Base-by-base conservation (phyloP, 441 rosid species). In the Croton setiger region DNA sequence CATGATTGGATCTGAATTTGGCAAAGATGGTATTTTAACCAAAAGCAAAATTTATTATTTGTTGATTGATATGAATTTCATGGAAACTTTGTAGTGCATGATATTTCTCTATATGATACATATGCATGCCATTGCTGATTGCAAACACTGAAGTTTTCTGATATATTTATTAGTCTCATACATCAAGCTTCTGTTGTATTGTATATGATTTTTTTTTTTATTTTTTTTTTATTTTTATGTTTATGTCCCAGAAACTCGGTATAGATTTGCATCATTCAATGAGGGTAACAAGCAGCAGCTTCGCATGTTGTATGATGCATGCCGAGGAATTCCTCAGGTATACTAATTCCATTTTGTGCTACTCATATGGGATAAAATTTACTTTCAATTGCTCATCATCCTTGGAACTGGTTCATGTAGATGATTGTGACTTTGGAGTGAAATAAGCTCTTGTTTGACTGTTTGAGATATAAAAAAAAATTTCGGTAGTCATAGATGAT, bases 241-340 rank as follows among this genome's bases (percentile, higher is more conserved):
- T 60, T 74, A 52, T 68, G 60, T 45, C 4, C 53, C 80, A 87
- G 92, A 75, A 78, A 80, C 74, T 43, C 81, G 81, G 36, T 75
- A 68, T 64, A 84, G 73, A 73, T 75, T 87, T 44, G 80, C 85
- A 54, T 80, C 88, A 61, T 78, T 70, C 43, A 69, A 20, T 65
- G 85, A 78, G 69, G 86, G 79, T 53, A 85, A 85, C 80, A 85
- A 84, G 73, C 71, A 55, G 69, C 92, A 84, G 74, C 75, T 87
- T 68, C 79, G 68, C 56, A 66, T 66, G 76, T 71, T 87, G 63
- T 77, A 80, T 69, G 73, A 80, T 70, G 84, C 88, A 57, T 85
- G 92, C 85, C 77, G 76, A 77, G 88, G 90, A 75, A 79, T 79
- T 64, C 43, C 75, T 55, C 87, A 74, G 89, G 92, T 87, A 78